A percentile compares a stretch with the other conserved stretches of the same genome.
Evolutionary conservation across 768 basidiomycete genomes (phyloP).

Genomic region (Candolleomyces aberdarensis): DNA sequence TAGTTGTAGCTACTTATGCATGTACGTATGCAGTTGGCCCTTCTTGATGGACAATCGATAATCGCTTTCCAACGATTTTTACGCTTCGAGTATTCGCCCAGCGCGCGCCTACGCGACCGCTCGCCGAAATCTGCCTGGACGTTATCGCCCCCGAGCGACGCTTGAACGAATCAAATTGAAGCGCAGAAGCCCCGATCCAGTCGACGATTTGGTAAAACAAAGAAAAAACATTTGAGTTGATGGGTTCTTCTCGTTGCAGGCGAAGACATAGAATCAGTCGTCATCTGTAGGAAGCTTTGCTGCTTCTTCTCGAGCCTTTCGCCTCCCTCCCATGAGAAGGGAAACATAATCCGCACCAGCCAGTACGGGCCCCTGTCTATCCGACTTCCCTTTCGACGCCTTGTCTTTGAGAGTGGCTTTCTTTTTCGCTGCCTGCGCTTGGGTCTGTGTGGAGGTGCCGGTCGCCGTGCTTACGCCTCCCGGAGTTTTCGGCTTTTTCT

Average conservation of each 20-base stretch:
- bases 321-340: slow-evolving; percentile 67
- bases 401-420: slow-evolving; percentile 48
- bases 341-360: slow-evolving; percentile 78
- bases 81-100: too few relatives aligned
- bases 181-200: too few relatives aligned
- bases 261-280: slow-evolving; percentile 4
- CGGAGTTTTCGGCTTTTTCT: slow-evolving; percentile 37
- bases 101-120: too few relatives aligned
- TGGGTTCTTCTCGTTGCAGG: not conserved
- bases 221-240: not conserved
- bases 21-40: too few relatives aligned
- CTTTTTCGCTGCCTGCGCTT: slow-evolving; percentile 46
- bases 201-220: not conserved
- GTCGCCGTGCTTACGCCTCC: slow-evolving; percentile 13
- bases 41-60: too few relatives aligned
- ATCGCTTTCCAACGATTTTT: too few relatives aligned
- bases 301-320: slow-evolving; percentile 65
- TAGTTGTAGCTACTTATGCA: too few relatives aligned
- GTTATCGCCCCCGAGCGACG: too few relatives aligned
- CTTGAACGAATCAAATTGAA: too few relatives aligned
- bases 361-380: slow-evolving; percentile 44
- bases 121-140: too few relatives aligned
- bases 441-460: slow-evolving; percentile 25
- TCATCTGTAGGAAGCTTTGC: slow-evolving; percentile 49
- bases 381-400: slow-evolving; percentile 19